These are phyloP conservation scores for Drechslera avenae DNA, from an alignment of 2,329 filamentous ascomycete genomes.

Conservation along the genomic window DNA sequence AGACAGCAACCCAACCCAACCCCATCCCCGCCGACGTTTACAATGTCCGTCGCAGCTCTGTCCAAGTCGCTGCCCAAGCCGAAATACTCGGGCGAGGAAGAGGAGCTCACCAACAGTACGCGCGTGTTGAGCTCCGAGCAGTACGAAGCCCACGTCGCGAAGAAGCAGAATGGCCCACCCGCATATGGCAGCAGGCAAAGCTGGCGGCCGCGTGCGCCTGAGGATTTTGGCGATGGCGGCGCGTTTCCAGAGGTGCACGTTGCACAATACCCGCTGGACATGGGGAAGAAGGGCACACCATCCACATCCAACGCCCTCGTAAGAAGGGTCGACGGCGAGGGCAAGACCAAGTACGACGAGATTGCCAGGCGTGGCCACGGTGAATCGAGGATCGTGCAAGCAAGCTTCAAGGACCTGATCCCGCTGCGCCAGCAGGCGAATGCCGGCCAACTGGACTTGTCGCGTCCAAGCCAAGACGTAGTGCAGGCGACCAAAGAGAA, in stretches of 20 bases:
- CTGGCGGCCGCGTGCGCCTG: conserved; percentile 86
- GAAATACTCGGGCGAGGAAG: conserved; percentile 87
- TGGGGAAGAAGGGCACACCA: conserved; percentile 74
- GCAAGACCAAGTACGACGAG: conserved; percentile 95
- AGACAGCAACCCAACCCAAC: not conserved
- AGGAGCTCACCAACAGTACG: conserved; percentile 79
- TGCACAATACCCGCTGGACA: conserved; percentile 93
- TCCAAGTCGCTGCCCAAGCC: conserved; percentile 84
- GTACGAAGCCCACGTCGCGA: conserved; percentile 79
- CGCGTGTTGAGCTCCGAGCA: conserved; percentile 80
- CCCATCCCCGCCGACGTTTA: conserved; percentile 10
- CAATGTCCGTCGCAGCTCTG: conserved; percentile 62
- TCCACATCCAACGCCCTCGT: conserved; percentile 80
- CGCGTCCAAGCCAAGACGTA: conserved; percentile 81
- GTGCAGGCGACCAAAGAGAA: conserved; percentile 83
- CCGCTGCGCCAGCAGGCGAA: conserved; percentile 91
- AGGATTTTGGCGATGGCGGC: conserved; percentile 95
- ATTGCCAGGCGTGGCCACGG: conserved; percentile 89
- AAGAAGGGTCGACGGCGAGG: conserved; percentile 88
- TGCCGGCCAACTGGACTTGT: conserved; percentile 86
- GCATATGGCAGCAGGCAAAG: conserved; percentile 83
- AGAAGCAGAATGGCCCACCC: conserved; percentile 77
- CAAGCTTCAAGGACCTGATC: conserved; percentile 96
- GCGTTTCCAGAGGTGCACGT: conserved; percentile 93
- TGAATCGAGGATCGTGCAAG: conserved; percentile 84